These are phyloP conservation scores for Terana coerulea DNA, from an alignment of 768 basidiomycete genomes.

Conservation along the genomic window DNA sequence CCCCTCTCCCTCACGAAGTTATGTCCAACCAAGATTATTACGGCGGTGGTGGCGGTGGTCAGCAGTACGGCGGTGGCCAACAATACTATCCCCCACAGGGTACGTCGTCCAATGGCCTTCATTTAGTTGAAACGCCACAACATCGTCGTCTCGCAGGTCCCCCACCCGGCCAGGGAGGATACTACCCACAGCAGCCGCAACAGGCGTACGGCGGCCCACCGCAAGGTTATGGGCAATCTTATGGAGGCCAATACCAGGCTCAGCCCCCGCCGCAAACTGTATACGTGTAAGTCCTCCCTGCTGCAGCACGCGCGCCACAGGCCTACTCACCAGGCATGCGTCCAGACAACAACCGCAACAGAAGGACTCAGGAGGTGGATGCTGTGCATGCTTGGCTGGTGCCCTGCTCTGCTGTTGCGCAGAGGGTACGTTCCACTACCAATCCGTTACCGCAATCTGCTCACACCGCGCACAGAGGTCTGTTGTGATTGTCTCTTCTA, in stretches of 20 bases:
- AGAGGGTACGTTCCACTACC: conserved; percentile 48
- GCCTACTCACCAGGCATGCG: background rate
- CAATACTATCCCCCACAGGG: conserved; percentile 56
- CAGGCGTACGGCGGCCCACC: conserved; percentile 48
- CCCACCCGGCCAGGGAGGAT: conserved; percentile 61
- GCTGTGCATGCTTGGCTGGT: conserved; percentile 64
- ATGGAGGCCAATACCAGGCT: conserved; percentile 33
- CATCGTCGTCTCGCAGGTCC: conserved; percentile 32
- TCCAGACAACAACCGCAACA: conserved; percentile 51
- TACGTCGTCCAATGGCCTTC: conserved; percentile 22
- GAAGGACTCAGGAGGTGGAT: conserved; percentile 38
- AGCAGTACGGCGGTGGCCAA: conserved; percentile 34
- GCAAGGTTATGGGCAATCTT: conserved; percentile 21
- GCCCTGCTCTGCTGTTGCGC: conserved; percentile 66
- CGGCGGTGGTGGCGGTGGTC: conserved; percentile 32
- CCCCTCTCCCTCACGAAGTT: conserved; percentile 14
- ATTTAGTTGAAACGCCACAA: background rate
- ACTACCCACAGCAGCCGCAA: conserved; percentile 73
- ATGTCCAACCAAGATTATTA: conserved; percentile 77
- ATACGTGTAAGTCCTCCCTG: conserved; percentile 57
- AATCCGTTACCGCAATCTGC: background rate
- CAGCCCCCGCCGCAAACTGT: conserved; percentile 48
- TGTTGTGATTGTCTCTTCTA: conserved; percentile 69
- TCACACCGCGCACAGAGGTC: conserved; percentile 43
- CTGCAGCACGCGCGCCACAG: background rate